Evolutionary conservation across 2,329 filamentous ascomycete species (phyloP).

Genomic region (Lanzia echinophila): DNA sequence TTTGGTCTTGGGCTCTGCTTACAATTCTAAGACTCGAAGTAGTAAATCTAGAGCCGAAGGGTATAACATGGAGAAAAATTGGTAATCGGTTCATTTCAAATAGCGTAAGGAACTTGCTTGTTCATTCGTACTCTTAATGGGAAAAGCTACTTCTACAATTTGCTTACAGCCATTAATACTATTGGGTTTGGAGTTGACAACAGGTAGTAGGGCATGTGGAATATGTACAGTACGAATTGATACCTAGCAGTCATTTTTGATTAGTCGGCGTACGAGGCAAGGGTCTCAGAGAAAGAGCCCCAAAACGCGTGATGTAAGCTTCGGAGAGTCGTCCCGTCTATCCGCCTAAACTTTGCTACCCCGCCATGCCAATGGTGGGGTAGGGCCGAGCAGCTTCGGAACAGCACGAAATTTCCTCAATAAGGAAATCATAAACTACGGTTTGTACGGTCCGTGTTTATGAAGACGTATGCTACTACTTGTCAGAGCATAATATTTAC

Average conservation of each 20-base stretch:
- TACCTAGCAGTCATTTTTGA: too few relatives aligned
- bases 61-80: too few relatives aligned
- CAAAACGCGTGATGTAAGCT: conserved; percentile 4
- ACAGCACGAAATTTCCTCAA: conserved; percentile 11
- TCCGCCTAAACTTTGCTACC: conserved; percentile 1
- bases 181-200: too few relatives aligned
- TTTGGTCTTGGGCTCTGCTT: background rate
- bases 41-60: too few relatives aligned
- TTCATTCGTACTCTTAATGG: too few relatives aligned
- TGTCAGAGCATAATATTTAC: background rate
- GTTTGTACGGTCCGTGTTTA: conserved; percentile 20
- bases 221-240: background rate
- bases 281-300: background rate
- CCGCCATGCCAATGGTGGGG: conserved; percentile 14
- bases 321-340: conserved; percentile 4
- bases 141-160: background rate
- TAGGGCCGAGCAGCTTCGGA: conserved; percentile 14
- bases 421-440: conserved; percentile 16
- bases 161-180: background rate
- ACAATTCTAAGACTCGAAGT: too few relatives aligned
- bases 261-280: background rate
- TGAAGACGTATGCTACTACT: background rate
- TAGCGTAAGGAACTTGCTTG: too few relatives aligned
- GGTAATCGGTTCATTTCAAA: background rate
- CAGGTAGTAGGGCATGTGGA: background rate